Evolutionary conservation across 495 filamentous ascomycete genomes (phyloP), one percentile per base, ranked within the genome.

Genomic region (Aspergillus incahuasiensis): DNA sequence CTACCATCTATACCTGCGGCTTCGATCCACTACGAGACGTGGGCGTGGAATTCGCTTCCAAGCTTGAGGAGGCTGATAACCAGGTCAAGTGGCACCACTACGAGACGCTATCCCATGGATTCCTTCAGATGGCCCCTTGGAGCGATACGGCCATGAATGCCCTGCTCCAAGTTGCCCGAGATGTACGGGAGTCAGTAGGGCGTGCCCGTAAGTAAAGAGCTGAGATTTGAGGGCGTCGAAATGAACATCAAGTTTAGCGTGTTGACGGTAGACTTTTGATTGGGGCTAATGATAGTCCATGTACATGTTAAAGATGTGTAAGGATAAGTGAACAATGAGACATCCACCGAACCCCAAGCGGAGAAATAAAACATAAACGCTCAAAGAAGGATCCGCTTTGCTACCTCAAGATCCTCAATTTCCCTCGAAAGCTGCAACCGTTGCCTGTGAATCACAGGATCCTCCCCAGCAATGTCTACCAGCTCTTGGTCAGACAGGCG

Each of bases 401-500:
- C 74, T 8, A 62, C 58, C 42, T 74, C 63, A n/a, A 82, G 63
- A 42, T 73, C 74, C 16, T 56, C 52, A 9, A 79, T 69, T 56
- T 79, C 65, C 40, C 68, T 69, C 3, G 43, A 62, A 48, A 81
- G 25, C 2, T 62, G 57, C 3, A n/a, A 52, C 9, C 81, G 69
- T 40, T 64, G 68, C 6, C 66, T 55, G 9, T 61, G 60, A 3
- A 59, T 56, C 0, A 42, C 28, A 7, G 64, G 35, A 13, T 77
- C 72, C 51, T 83, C 81, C 0, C 78, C 74, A 0, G 74, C 81
- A 48, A 83, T 72, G 0, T 62, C 63, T 22, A 70, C 67, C 28
- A 83, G 50, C 34, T 80, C 58, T 4, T 71, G 71, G 0, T 44
- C 34, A 0, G 63, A 63, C 16, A 81, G 57, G 4, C 47, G 55